Evolutionary conservation across 176 grass and related monocot species (phyloP), one percentile per base, ranked within the genome.

Genomic region (Zoysia japonica): DNA sequence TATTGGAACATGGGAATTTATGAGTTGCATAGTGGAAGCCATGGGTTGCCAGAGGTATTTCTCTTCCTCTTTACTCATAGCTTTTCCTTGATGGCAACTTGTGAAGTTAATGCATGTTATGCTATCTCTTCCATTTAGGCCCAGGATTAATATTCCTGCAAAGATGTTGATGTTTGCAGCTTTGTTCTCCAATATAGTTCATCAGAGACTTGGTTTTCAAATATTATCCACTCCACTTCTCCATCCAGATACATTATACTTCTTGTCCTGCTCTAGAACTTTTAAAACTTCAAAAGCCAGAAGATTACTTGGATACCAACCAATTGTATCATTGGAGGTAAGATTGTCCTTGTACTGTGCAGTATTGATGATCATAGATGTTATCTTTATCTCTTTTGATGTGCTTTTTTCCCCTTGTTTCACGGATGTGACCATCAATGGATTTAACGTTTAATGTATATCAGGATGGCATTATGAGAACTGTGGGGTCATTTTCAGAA

Each of bases 1-100:
- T 65, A 47, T 93, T n/a, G 36, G 85, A 83, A 89, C 89, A 39
- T 98, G 96, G 96, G 86, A 98, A 63, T 98, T 98, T 66, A 87
- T 98, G 82, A 89, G 79, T 80, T 81, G 79, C 75, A 91, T 94
- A 71, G 81, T 94, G 75, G 92, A 87, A 85, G 90, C 84, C 38
- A 87, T 98, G 85, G 88, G 96, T 78, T 93, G 76, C 78, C 85
- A 83, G 74, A 97, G 95, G 95, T 97, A 82, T 74, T 41, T 80
- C 71, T 47, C 77, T 66, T 47, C 61, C 38, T 84, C 60, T 60
- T 47, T 47, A 14, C 55, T 13, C 36, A 52, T 20, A 66, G 38
- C 3, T 85, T 11, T 14, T 63, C 13, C 62, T 39, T 71, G 51
- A 85, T 70, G 62, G 5, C 16, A 83, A 59, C 74, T 61, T 64